Evolutionary conservation across 371 early-diverging fungal species (phyloP), one percentile per base, ranked within the genome.

Genomic region (Furculomyces boomerangus): DNA sequence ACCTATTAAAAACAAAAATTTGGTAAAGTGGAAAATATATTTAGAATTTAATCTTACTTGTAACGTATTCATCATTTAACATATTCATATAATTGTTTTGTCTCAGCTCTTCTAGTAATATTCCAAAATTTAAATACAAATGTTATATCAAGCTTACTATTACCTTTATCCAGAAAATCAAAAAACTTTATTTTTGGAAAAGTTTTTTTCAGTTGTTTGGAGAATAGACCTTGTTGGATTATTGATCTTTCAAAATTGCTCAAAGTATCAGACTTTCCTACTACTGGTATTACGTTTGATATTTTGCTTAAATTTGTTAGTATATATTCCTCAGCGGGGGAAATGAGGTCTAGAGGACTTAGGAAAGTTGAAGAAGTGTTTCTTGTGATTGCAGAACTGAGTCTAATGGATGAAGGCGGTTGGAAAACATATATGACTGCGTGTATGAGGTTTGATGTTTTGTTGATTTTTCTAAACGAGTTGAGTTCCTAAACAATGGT

Each of bases 101-200:
- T n/a, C n/a, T n/a, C n/a, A n/a, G n/a, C n/a, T n/a, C n/a, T n/a
- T n/a, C n/a, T n/a, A n/a, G n/a, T n/a, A n/a, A n/a, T n/a, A n/a
- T n/a, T n/a, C n/a, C n/a, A n/a, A n/a, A n/a, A n/a, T n/a, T n/a
- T n/a, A n/a, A n/a, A n/a, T n/a, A n/a, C n/a, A n/a, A n/a, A n/a
- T n/a, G n/a, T n/a, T n/a, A n/a, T n/a, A n/a, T n/a, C n/a, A n/a
- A n/a, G n/a, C n/a, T 43, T 43, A 43, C 43, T 22, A n/a, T 8
- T 5, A 16, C 20, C 43, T 43, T 5, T 5, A 43, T 20, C 20
- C 3, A 43, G 31, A 51, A 51, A 51, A 32, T 35, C 35, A 25
- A 51, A 30, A 18, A 51, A 31, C 2, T 35, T 32, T 25, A 51
- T 51, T 20, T 51, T 32, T 51, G 52, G 52, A 35, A 30, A 32